A percentile compares a stretch with the other conserved stretches of the same genome.
Conservation (phyloP, 495 filamentous ascomycete species). For the Penicillium lagena region DNA sequence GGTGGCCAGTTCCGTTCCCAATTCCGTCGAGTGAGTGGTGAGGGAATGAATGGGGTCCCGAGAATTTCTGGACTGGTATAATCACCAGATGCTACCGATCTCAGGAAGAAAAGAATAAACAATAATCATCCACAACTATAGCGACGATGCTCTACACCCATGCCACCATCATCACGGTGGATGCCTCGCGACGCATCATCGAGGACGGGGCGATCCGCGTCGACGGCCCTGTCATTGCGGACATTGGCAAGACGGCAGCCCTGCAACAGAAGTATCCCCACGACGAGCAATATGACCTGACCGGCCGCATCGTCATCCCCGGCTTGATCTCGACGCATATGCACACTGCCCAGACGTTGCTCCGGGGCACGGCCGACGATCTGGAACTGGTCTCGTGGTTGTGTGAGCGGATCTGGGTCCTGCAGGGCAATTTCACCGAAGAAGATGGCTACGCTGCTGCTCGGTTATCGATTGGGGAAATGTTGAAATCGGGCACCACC, state of each 20-base stretch:
- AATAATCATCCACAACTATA: too few relatives aligned
- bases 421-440: conserved; percentile 37
- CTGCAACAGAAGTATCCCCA: conserved; percentile 16
- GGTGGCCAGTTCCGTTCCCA: too few relatives aligned
- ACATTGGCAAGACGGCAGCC: conserved; percentile 31
- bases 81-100: too few relatives aligned
- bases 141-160: conserved; percentile 25
- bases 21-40: too few relatives aligned
- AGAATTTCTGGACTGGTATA: too few relatives aligned
- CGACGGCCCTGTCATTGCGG: conserved; percentile 25
- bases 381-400: conserved; percentile 40
- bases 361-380: conserved; percentile 43
- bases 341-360: conserved; percentile 42
- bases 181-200: conserved; percentile 35
- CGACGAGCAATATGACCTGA: conserved; percentile 26
- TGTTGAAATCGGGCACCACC: conserved; percentile 45
- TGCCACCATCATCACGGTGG: conserved; percentile 43
- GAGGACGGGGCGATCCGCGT: conserved; percentile 38
- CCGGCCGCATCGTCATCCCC: conserved; percentile 39
- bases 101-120: too few relatives aligned
- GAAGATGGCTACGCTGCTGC: conserved; percentile 44
- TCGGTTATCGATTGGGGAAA: conserved; percentile 40
- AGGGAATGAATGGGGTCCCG: too few relatives aligned
- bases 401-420: conserved; percentile 42
- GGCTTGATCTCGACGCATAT: conserved; percentile 45